Evolutionary conservation across 495 filamentous ascomycete genomes (phyloP).

Genomic region (Penicillium maclennaniae): DNA sequence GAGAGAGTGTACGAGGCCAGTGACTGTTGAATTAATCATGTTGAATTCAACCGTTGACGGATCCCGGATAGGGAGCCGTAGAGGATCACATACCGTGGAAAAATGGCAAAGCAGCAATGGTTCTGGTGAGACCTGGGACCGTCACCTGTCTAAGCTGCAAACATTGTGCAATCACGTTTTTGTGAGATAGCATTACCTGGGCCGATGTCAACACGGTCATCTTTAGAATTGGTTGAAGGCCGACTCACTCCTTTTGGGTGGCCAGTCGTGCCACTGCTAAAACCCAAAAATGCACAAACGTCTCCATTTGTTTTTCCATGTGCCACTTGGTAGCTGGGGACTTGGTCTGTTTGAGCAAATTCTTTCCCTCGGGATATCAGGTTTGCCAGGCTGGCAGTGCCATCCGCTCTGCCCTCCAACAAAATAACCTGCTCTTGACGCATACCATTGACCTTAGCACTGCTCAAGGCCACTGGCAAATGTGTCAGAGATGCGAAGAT

Average conservation of each 20-base stretch:
- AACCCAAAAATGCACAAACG: conserved; percentile 56
- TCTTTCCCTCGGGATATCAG: too few relatives aligned
- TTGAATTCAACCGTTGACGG: too few relatives aligned
- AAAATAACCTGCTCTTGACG: too few relatives aligned
- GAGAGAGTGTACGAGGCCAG: conserved; percentile 57
- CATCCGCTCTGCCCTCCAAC: too few relatives aligned
- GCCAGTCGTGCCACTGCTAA: conserved; percentile 43
- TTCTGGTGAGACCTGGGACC: conserved; percentile 39
- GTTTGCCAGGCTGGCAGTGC: too few relatives aligned
- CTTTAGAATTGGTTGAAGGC: conserved; percentile 26
- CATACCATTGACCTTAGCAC: too few relatives aligned
- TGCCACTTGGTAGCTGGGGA: too few relatives aligned
- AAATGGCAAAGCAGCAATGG: conserved; percentile 53
- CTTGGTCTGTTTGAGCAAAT: too few relatives aligned
- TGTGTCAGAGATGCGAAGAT: too few relatives aligned
- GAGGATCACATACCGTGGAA: conserved; percentile 43
- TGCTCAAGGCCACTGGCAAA: too few relatives aligned
- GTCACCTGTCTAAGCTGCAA: conserved; percentile 52
- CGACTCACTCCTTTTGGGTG: conserved; percentile 29
- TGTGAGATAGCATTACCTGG: conserved; percentile 58
- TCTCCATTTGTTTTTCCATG: too few relatives aligned
- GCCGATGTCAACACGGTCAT: conserved; percentile 26
- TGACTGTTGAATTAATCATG: too few relatives aligned
- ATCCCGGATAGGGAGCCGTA: neutral
- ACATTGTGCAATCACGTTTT: conserved; percentile 61